phyloP scores from a whole-genome alignment of 805 yeast species.

The Wickerhamiella domercqiae region DNA sequence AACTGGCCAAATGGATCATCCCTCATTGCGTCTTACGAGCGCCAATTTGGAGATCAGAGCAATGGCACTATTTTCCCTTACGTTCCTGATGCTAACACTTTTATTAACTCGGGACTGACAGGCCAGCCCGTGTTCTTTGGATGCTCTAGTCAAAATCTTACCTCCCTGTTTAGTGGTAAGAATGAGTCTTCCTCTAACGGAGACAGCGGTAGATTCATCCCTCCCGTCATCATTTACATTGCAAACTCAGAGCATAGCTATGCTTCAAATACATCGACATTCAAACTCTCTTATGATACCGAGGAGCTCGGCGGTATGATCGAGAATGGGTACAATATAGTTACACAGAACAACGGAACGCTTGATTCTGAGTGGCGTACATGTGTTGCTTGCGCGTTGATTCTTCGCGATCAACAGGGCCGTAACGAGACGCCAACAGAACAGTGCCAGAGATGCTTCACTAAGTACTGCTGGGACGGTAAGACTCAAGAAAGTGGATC shows the following conservation, averaged over 20 bases:
- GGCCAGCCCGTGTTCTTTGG: constrained; percentile 65
- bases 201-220: constrained; percentile 20
- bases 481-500: constrained; percentile 5
- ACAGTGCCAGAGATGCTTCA: constrained; percentile 62
- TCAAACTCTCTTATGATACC: constrained; percentile 45
- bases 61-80: constrained; percentile 19
- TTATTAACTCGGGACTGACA: constrained; percentile 32
- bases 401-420: constrained; percentile 70
- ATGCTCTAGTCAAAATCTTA: constrained; percentile 42
- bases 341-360: constrained; percentile 55
- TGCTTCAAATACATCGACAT: constrained; percentile 57
- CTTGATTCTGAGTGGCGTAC: constrained; percentile 54
- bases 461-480: constrained; percentile 70
- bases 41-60: constrained; percentile 18
- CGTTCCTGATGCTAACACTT: constrained; percentile 28
- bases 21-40: constrained; percentile 19
- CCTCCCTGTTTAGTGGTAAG: constrained; percentile 40
- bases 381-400: constrained; percentile 75
- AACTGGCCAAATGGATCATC: constrained; percentile 27
- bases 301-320: constrained; percentile 47
- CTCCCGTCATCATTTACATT: constrained; percentile 64
- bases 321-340: constrained; percentile 60
- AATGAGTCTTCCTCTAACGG: constrained; percentile 3
- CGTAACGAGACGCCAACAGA: constrained; percentile 41
- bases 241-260: constrained; percentile 57